Base-by-base conservation (phyloP, 495 filamentous ascomycete genomes). In the Lepidopterella palustris region DNA sequence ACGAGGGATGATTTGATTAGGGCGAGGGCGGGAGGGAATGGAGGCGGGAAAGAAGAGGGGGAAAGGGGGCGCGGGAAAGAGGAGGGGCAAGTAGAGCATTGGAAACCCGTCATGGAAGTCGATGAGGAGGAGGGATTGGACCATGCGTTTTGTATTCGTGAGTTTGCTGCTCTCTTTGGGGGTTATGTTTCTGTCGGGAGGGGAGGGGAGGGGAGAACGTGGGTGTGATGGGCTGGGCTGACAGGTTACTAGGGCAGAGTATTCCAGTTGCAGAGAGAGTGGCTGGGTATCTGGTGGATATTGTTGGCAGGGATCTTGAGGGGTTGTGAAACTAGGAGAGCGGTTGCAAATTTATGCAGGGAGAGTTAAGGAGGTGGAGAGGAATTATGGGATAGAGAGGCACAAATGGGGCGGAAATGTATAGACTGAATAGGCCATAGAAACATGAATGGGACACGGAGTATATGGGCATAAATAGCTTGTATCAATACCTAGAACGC, bases 131-230 rank as follows among this genome's bases (percentile, higher is more conserved):
- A 82, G 24, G 80, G 80, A 0, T 73, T 92, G 60, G 87, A 86
- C 32, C 91, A 96, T 79, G 87, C 79, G 0, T 96, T 96, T 73
- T 91, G 87, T 70, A 80, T 92, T 52, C 77, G 84, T 87, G 66
- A 81, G 84, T 56, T 45, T 49, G 23, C 62, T 28, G 28, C 10
- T 40, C 13, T 23, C 27, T 53, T n/a, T n/a, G n/a, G n/a, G n/a
- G n/a, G n/a, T n/a, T n/a, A n/a, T n/a, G n/a, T n/a, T n/a, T n/a
- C n/a, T n/a, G n/a, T n/a, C n/a, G n/a, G n/a, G n/a, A n/a, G n/a
- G n/a, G n/a, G n/a, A n/a, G n/a, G n/a, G n/a, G n/a, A n/a, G n/a
- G n/a, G n/a, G n/a, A n/a, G n/a, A n/a, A n/a, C n/a, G n/a, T n/a
- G n/a, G n/a, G n/a, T n/a, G n/a, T n/a, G n/a, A n/a, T n/a, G n/a